Conservation (phyloP, 2,329 filamentous ascomycete genomes). For the Ophiostoma australiae region DNA sequence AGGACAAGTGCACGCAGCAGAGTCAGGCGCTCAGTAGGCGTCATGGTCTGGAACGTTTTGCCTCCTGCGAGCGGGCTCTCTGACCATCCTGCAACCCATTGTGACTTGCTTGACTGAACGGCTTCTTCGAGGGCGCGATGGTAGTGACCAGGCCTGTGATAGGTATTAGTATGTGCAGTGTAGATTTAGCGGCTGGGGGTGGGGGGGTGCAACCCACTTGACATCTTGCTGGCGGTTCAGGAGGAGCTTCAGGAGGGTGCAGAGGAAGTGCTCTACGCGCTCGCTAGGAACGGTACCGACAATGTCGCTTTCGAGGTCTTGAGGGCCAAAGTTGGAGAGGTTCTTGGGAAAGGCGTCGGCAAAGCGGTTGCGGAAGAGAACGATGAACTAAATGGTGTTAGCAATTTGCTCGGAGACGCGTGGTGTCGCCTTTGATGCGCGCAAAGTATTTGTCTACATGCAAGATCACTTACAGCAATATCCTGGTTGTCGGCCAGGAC, state of each 20-base stretch:
- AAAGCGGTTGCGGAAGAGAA: conserved; percentile 96
- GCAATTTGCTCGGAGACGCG: conserved; percentile 32
- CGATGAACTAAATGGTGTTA: conserved; percentile 68
- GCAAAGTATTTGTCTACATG: not conserved
- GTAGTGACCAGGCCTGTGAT: conserved; percentile 77
- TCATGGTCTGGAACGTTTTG: conserved; percentile 76
- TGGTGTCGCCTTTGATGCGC: not conserved
- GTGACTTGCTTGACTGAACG: conserved; percentile 72
- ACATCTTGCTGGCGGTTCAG: conserved; percentile 98
- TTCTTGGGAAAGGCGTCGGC: conserved; percentile 83
- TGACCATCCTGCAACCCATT: conserved; percentile 85
- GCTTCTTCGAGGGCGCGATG: conserved; percentile 91
- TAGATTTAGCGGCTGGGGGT: conserved; percentile 37
- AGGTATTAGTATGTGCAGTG: not conserved
- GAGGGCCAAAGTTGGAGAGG: conserved; percentile 82
- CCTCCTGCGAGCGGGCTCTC: conserved; percentile 78
- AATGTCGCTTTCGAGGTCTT: conserved; percentile 87
- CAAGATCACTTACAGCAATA: conserved; percentile 66
- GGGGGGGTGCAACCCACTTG: conserved; percentile 60
- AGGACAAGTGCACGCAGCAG: conserved; percentile 77
- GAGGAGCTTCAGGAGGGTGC: conserved; percentile 79
- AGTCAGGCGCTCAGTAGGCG: conserved; percentile 74
- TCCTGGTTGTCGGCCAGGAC: conserved; percentile 85
- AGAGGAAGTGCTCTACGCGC: conserved; percentile 81
- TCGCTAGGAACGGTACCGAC: conserved; percentile 73